Conservation (phyloP, 1,139 yeast genomes). For the Saccharomycopsis hybrid region DNA sequence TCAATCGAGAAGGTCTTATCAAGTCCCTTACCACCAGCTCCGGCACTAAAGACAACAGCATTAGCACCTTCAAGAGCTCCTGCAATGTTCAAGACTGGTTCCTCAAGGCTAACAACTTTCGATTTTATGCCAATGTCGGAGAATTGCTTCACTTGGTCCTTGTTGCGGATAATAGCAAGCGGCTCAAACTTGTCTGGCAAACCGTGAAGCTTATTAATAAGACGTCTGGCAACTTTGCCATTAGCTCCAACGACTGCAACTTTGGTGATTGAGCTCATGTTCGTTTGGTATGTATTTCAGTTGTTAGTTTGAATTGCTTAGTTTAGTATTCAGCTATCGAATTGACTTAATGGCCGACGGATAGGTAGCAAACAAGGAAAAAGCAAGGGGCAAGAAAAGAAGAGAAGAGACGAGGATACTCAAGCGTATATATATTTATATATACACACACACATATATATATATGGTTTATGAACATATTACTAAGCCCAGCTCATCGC, state of each 20-base stretch:
- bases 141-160: slow-evolving; percentile 38
- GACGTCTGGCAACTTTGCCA: slow-evolving; percentile 49
- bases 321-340: no score
- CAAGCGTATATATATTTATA: no score
- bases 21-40: slow-evolving; percentile 51
- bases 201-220: slow-evolving; percentile 30
- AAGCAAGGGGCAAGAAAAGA: no score
- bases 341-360: no score
- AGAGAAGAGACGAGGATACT: no score
- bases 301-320: no score
- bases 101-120: slow-evolving; percentile 34
- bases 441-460: no score
- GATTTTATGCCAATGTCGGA: slow-evolving; percentile 34
- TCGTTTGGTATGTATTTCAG: background rate
- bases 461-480: no score
- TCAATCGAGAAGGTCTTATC: slow-evolving; percentile 48
- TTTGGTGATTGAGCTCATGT: background rate
- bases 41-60: slow-evolving; percentile 58
- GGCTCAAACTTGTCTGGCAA: slow-evolving; percentile 31
- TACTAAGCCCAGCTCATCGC: no score
- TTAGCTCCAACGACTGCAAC: slow-evolving; percentile 55
- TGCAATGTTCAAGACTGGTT: slow-evolving; percentile 36
- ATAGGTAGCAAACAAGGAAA: no score
- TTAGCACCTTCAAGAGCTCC: slow-evolving; percentile 41
- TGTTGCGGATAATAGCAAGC: slow-evolving; percentile 46